phyloP scores from a whole-genome alignment of 345 rosid genomes.

The Hibiscus tridactylites region DNA sequence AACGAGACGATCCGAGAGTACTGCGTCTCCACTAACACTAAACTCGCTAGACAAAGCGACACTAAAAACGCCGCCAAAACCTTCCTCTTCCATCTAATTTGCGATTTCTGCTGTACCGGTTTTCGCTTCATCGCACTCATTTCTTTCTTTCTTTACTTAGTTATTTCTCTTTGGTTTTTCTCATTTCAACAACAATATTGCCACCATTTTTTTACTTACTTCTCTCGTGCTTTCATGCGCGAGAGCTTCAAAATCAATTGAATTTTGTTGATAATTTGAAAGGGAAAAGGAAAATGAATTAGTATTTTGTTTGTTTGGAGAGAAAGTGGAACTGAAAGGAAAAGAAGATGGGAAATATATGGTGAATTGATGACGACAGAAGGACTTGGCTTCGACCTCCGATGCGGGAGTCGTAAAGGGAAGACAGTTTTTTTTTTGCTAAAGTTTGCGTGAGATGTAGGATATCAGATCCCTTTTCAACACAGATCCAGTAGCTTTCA shows the following conservation, averaged over 20 bases:
- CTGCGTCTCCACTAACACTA: constrained; percentile 55
- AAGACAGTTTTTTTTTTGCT: background rate
- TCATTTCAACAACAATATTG: constrained; percentile 25
- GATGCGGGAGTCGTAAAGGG: constrained; percentile 13
- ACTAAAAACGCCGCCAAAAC: constrained; percentile 30
- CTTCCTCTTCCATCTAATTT: constrained; percentile 68
- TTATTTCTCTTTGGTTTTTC: background rate
- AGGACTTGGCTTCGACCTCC: background rate
- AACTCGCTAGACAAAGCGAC: constrained; percentile 50
- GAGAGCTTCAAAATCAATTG: background rate
- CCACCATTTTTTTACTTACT: background rate
- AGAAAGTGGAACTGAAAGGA: background rate
- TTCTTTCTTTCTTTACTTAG: background rate
- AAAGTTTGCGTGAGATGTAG: constrained; percentile 23
- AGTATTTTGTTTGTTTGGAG: background rate
- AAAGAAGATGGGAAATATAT: background rate
- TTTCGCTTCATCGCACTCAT: constrained; percentile 62
- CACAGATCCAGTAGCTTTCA: background rate
- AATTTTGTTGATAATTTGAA: background rate
- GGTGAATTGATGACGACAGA: background rate
- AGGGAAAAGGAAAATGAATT: background rate
- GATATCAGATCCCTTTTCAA: constrained; percentile 16
- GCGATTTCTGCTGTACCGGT: constrained; percentile 39
- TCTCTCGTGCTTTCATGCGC: background rate
- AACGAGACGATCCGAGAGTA: constrained; percentile 39